These are phyloP conservation scores for Penicillium sp. DNA, from an alignment of 2,329 filamentous ascomycete species.

Conservation along the genomic window DNA sequence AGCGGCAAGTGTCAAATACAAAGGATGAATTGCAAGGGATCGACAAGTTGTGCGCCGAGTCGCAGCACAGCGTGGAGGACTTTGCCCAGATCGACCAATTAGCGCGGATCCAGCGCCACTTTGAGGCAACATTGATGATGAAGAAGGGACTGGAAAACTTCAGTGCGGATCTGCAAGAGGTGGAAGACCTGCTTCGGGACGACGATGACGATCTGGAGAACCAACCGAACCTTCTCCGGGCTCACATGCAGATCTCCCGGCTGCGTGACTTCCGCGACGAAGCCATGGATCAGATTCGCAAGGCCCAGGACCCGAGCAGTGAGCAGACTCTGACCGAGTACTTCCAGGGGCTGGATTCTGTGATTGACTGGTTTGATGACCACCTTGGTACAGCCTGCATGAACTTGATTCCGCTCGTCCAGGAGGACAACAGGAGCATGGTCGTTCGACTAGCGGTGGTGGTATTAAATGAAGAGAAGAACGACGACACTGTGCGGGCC, in stretches of 20 bases:
- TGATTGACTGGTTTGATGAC: constrained; percentile 93
- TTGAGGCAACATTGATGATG: constrained; percentile 91
- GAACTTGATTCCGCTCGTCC: constrained; percentile 83
- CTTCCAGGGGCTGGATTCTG: constrained; percentile 79
- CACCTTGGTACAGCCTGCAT: constrained; percentile 85
- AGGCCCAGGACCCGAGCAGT: constrained; percentile 68
- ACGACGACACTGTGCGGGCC: constrained; percentile 84
- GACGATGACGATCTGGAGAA: constrained; percentile 84
- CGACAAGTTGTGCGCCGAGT: constrained; percentile 93
- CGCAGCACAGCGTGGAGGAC: constrained; percentile 95
- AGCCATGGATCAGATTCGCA: constrained; percentile 91
- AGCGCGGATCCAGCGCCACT: constrained; percentile 72
- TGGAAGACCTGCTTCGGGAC: constrained; percentile 74
- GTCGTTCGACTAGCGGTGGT: constrained; percentile 89
- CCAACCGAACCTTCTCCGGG: constrained; percentile 84
- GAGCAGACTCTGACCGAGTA: constrained; percentile 85
- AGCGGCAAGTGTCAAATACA: constrained; percentile 86
- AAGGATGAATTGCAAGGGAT: constrained; percentile 99
- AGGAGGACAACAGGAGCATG: constrained; percentile 80
- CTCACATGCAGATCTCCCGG: constrained; percentile 89
- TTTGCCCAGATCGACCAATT: constrained; percentile 76
- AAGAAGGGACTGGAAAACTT: constrained; percentile 86
- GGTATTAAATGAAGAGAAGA: constrained; percentile 94
- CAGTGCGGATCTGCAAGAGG: constrained; percentile 68
- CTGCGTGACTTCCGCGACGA: constrained; percentile 92